Evolutionary conservation across 2,329 filamentous ascomycete genomes (phyloP).

Genomic region (Phoma herbarum): DNA sequence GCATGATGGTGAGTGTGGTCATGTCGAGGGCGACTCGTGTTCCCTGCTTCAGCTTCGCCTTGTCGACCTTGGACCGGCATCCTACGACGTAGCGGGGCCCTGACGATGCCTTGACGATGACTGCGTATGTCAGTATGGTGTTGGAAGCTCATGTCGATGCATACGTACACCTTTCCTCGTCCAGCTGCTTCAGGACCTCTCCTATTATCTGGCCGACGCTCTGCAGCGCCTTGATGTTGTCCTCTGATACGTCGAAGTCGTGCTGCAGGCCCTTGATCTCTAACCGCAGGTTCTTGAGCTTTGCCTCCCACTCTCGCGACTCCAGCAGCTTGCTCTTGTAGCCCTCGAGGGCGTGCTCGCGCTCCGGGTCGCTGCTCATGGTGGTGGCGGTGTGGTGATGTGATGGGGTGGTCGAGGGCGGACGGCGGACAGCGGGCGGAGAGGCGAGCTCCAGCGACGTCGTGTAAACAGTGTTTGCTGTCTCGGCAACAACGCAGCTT

Average conservation of each 20-base stretch:
- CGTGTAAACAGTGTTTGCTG: conserved; percentile 6
- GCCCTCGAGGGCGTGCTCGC: conserved; percentile 61
- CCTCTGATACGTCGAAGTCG: conserved; percentile 96
- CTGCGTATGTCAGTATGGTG: conserved; percentile 57
- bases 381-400: conserved; percentile 30
- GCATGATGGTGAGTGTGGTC: conserved; percentile 99
- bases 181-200: conserved; percentile 97
- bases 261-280: conserved; percentile 96
- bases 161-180: conserved; percentile 93
- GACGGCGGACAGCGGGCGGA: conserved; percentile 21
- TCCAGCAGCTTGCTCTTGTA: conserved; percentile 73
- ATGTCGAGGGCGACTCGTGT: conserved; percentile 97
- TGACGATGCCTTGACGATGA: conserved; percentile 98
- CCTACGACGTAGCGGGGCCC: conserved; percentile 98
- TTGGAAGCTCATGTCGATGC: background rate
- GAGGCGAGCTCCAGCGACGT: conserved; percentile 22
- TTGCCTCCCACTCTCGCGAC: conserved; percentile 98
- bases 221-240: conserved; percentile 99
- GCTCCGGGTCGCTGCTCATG: conserved; percentile 59
- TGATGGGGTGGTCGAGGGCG: conserved; percentile 16
- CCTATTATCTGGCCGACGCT: conserved; percentile 99
- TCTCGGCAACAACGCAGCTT: background rate
- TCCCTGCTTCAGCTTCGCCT: conserved; percentile 95
- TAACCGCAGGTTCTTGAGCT: conserved; percentile 90
- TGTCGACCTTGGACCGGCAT: conserved; percentile 98